Percentiles rank a stretch among this genome's conserved stretches.
Conservation (phyloP, 345 rosid species). For the Citrus hindsii region DNA sequence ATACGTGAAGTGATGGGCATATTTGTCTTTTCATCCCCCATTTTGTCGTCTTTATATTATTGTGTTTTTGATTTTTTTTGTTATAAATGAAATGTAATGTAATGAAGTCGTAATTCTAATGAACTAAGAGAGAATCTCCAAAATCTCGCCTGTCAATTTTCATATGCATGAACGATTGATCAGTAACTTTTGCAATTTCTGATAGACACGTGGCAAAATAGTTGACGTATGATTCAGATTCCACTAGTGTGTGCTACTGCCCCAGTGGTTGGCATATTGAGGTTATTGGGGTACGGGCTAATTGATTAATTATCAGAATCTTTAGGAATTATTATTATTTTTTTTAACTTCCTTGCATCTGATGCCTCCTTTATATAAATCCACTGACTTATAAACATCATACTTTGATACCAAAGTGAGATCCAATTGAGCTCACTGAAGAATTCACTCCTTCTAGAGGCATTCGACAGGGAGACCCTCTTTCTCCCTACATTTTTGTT, state of each 20-base stretch:
- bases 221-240: slow-evolving; percentile 25
- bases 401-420: slow-evolving; percentile 3
- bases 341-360: slow-evolving; percentile 14
- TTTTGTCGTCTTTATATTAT: slow-evolving; percentile 4
- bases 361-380: slow-evolving; percentile 13
- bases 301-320: slow-evolving; percentile 4
- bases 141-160: not conserved
- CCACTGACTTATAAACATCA: not conserved
- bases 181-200: not conserved
- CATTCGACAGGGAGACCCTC: too few relatives aligned
- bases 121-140: not conserved
- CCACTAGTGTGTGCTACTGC: slow-evolving; percentile 13
- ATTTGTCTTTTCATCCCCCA: slow-evolving; percentile 18
- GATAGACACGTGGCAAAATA: not conserved
- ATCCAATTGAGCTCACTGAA: slow-evolving; percentile 9
- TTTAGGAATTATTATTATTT: not conserved
- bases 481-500: too few relatives aligned
- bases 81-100: not conserved
- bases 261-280: slow-evolving; percentile 13
- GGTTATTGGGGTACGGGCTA: not conserved
- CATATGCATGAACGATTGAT: not conserved
- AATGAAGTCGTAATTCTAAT: not conserved
- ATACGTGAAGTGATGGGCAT: slow-evolving; percentile 14
- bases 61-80: not conserved
- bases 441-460: too few relatives aligned